A percentile compares a stretch with the other conserved stretches of the same genome.
phyloP scores from a whole-genome alignment of 2,329 filamentous ascomycete species.

The Alternaria panax region DNA sequence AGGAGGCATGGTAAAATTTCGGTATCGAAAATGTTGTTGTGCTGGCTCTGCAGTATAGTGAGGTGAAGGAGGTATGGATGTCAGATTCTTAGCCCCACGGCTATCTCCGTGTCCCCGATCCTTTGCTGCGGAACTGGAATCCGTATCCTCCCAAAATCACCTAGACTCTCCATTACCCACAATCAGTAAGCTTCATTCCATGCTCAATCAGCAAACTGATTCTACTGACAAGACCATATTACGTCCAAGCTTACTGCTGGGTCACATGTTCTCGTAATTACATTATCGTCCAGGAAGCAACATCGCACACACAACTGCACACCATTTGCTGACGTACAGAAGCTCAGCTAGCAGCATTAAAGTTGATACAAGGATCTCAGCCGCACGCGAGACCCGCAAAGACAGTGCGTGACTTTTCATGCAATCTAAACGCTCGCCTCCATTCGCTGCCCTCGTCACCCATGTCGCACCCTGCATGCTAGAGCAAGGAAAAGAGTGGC shows the following conservation, averaged over 20 bases:
- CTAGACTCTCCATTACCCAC: neutral
- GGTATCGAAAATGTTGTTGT: neutral
- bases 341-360: neutral
- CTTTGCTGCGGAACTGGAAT: neutral
- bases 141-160: neutral
- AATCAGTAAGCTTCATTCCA: conserved; percentile 5
- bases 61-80: neutral
- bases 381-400: conserved; percentile 1
- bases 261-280: neutral
- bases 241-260: neutral
- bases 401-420: neutral
- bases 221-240: neutral
- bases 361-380: neutral
- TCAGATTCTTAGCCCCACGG: neutral
- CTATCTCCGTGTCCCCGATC: neutral
- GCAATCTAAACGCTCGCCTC: conserved; percentile 3
- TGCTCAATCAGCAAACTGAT: neutral
- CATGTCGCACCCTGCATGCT: conserved; percentile 6
- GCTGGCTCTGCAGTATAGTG: neutral
- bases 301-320: neutral
- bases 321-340: neutral
- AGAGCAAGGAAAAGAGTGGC: neutral
- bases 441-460: conserved; percentile 4
- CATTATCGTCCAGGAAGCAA: neutral
- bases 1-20: conserved; percentile 2